phyloP scores from a whole-genome alignment of 352 stramenopile genomes.

The Halophytophthora batemanensis region DNA sequence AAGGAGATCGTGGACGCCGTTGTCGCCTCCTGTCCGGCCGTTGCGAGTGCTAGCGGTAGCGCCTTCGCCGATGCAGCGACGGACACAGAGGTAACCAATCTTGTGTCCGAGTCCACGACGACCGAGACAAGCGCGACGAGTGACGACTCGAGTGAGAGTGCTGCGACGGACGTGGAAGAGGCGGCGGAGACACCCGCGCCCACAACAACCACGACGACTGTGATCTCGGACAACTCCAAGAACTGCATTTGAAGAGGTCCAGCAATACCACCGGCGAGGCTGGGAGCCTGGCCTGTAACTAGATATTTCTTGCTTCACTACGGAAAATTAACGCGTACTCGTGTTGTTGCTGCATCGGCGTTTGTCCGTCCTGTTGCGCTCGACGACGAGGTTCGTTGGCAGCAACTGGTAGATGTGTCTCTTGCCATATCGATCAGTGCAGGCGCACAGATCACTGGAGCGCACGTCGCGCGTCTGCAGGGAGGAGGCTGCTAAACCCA shows the following conservation, averaged over 20 bases:
- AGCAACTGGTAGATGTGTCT: no score
- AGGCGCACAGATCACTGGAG: no score
- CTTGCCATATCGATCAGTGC: no score
- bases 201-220: neutral
- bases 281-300: no score
- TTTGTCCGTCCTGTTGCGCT: no score
- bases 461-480: no score
- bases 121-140: neutral
- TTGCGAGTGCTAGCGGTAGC: neutral
- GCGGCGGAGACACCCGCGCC: neutral
- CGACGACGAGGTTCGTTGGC: no score
- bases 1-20: constrained; percentile 27
- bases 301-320: no score
- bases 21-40: constrained; percentile 2
- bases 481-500: no score
- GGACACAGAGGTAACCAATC: neutral
- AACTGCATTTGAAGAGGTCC: neutral
- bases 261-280: neutral
- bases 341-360: no score
- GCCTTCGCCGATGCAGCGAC: neutral
- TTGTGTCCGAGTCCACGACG: neutral
- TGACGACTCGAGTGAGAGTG: neutral
- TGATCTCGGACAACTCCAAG: neutral
- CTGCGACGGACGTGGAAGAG: neutral
- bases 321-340: no score